Evolutionary conservation across 2,329 filamentous ascomycete genomes (phyloP), one percentile per base, ranked within the genome.

Genomic region (Verticillium tricorpus): DNA sequence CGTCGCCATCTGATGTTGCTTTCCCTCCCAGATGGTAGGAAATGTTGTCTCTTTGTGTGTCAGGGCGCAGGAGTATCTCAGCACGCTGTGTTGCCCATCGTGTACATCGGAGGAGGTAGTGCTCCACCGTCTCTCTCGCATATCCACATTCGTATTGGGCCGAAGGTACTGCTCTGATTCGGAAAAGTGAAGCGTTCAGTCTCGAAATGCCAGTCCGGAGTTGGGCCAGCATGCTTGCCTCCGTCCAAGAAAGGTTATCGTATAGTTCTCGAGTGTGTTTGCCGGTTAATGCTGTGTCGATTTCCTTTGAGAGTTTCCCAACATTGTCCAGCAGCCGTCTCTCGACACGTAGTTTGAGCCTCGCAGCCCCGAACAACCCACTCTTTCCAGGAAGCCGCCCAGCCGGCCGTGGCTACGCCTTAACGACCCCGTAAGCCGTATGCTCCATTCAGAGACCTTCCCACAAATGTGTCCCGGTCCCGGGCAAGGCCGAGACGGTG

Each of bases 61-160:
- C 56, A n/a, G 34, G 32, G 32, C 32, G 34, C 34, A 45, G 19
- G 31, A 57, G 56, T 32, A 37, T 57, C 56, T 37, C 32, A 15
- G 56, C 34, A 7, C n/a, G 34, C 5, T 59, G 37, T 54, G 65
- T 61, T 11, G 67, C 70, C 71, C 65, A 73, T 61, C 68, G 68
- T 61, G 34, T 66, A 60, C 61, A 72, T 64, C 63, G 63, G 62
- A 70, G 71, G 61, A 71, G 66, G 35, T 70, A 70, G 65, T 70
- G 64, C 56, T 71, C 64, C 22, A 68, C 66, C 35, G 64, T 71
- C 60, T 71, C 67, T 70, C 61, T 67, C 32, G 57, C 64, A 59
- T 61, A 45, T 25, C 62, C 62, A 25, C 59, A 64, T 25, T 40
- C 60, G 56, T 50, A 66, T 59, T 64, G 56, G 39, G 61, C 52